Evolutionary conservation across 257 asterid species (phyloP), one percentile per base, ranked within the genome.

Genomic region (Leonotis leonurus): DNA sequence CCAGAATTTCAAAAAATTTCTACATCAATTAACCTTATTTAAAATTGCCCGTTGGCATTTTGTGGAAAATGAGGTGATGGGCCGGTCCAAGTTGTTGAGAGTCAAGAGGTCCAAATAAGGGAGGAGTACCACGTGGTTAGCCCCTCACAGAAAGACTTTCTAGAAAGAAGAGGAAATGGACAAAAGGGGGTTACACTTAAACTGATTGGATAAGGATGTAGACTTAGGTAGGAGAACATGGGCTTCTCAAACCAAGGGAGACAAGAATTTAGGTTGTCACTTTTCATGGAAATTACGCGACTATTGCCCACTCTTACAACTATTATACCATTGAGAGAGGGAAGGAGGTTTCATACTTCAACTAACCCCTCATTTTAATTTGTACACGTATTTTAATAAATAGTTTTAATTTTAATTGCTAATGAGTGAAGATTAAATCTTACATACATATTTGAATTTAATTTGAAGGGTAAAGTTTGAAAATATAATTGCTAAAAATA

Each of bases 191-290:
- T n/a, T n/a, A n/a, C n/a, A n/a, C n/a, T n/a, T 14, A 64, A 39
- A 68, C 50, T 17, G n/a, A 54, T 26, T 40, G 78, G 82, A 77
- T 57, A 67, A 65, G 66, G 52, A 65, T 56, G 68, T 66, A 57
- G 73, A 67, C 77, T 63, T 16, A 12, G 77, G 53, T 69, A 64
- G 72, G 59, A 57, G 62, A 48, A 84, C 92, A 75, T 81, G 85
- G 85, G 72, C 39, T 73, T 75, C 67, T 80, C 62, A 56, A 71
- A 67, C 64, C 61, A 68, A 29, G 74, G 83, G 84, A 71, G 86
- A 84, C 88, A 79, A 75, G 11, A 60, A 36, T 51, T 69, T 73
- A 33, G 75, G 60, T 56, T 66, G 53, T 66, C 70, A 62, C 43
- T 68, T 73, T 66, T 41, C 17, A 62, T 75, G 59, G 30, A 70